Evolutionary conservation across 164 flowering plant genomes (phyloP).

Genomic region (Cinnamomum chago): DNA sequence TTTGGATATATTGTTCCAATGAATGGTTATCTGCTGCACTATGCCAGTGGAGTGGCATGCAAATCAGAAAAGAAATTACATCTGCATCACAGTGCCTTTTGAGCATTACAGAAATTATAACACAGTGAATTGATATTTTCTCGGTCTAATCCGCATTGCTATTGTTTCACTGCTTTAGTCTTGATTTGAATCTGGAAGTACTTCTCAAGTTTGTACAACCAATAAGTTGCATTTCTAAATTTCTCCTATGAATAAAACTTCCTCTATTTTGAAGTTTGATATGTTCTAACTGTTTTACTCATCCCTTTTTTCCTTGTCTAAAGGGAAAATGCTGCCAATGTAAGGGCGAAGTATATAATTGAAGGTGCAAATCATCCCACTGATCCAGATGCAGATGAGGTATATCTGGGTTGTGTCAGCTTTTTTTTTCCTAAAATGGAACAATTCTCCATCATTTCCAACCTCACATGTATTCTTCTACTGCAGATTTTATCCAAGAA

Average conservation of each 20-base stretch:
- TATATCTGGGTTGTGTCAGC: conserved; percentile 11
- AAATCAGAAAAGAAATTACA: too few species aligned
- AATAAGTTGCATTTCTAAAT: too few species aligned
- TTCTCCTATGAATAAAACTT: too few species aligned
- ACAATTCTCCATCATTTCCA: not conserved
- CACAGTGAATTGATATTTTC: too few species aligned
- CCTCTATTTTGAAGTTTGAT: too few species aligned
- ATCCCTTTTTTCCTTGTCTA: not conserved
- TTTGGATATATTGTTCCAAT: too few species aligned
- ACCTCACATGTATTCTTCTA: not conserved
- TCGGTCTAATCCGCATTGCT: too few species aligned
- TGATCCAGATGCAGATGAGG: conserved; percentile 89
- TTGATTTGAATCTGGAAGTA: not conserved
- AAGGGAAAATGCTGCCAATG: conserved; percentile 73
- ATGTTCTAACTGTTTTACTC: not conserved
- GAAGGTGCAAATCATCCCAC: conserved; percentile 87
- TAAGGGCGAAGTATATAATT: conserved; percentile 70
- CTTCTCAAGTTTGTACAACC: not conserved
- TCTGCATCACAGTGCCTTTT: too few species aligned
- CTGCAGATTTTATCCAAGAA: conserved; percentile 52
- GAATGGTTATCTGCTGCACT: too few species aligned
- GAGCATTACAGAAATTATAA: too few species aligned
- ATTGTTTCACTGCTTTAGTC: too few species aligned
- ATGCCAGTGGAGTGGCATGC: too few species aligned
- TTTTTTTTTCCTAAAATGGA: not conserved